Evolutionary conservation across 176 grass and related monocot species (phyloP), one percentile per base, ranked within the genome.

Genomic region (Oryza glumipatula): DNA sequence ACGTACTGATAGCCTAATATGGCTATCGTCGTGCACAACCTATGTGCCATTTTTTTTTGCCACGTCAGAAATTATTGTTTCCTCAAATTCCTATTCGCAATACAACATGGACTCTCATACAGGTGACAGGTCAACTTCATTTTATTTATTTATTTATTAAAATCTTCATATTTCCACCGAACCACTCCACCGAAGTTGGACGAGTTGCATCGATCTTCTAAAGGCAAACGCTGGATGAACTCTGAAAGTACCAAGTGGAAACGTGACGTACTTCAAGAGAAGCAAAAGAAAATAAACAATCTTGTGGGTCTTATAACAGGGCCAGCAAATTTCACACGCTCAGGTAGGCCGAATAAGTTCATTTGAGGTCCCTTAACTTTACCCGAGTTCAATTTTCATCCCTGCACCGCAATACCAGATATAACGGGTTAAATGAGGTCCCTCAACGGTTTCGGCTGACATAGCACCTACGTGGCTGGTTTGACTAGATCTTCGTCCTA

Each of bases 131-230:
- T 82, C 72, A 77, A 82, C 67, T 28, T 73, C 54, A 30, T 4
- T 32, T 32, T 36, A 5, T 4, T 3, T 9, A 1, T 5, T 5
- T 11, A 26, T 26, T 33, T 64, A 4, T 26, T 26, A 52, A 81
- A 3, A 32, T 80, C 0, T 51, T 54, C 32, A 43, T n/a, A 22
- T 30, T 38, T 65, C 13, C 19, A 77, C 49, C 49, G 21, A 80
- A 71, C 82, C 11, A 76, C 65, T 81, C 77, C 77, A 85, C 49
- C 5, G 1, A 32, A 68, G 41, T 70, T 65, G 4, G 7, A 35
- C 33, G 15, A 72, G 32, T 41, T 24, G 12, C 19, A 36, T 10
- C 48, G 2, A 19, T 19, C 1, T 41, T 79, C 6, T 44, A 7
- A 3, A 67, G 30, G 47, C 11, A 54, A 56, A 3, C 2, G 10